Conservation (phyloP, 139 green algal genomes). For the Zygnema cylindricum region DNA sequence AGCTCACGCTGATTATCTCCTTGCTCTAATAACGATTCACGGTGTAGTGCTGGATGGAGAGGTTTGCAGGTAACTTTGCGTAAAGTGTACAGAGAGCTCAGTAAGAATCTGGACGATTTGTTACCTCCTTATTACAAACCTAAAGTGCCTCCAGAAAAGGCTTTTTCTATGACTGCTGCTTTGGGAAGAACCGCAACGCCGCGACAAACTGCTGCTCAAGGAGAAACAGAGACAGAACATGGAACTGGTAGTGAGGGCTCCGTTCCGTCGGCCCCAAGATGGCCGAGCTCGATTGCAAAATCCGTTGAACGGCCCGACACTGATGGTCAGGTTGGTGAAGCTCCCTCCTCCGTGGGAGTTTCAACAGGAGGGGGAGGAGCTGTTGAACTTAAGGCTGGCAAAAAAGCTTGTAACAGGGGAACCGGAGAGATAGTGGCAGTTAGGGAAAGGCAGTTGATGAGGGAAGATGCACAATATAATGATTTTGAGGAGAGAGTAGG, state of each 20-base stretch:
- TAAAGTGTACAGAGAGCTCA: constrained; percentile 53
- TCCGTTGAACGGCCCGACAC: not conserved
- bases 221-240: not conserved
- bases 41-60: too few species aligned
- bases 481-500: not conserved
- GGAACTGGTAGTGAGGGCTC: not conserved
- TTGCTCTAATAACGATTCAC: too few species aligned
- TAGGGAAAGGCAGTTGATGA: not conserved
- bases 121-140: constrained; percentile 29
- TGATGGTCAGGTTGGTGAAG: not conserved
- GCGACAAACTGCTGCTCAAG: not conserved
- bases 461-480: not conserved
- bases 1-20: too few species aligned
- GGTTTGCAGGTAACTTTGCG: constrained; percentile 42
- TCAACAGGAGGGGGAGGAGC: not conserved
- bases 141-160: constrained; percentile 10
- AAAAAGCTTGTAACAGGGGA: not conserved
- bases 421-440: not conserved
- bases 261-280: not conserved
- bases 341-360: not conserved
- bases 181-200: not conserved
- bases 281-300: not conserved
- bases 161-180: constrained; percentile 9
- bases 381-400: not conserved
- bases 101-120: constrained; percentile 39